Evolutionary conservation across 2,329 filamentous ascomycete genomes (phyloP), one percentile per base, ranked within the genome.

Genomic region (Ascocoryne sarcoides): DNA sequence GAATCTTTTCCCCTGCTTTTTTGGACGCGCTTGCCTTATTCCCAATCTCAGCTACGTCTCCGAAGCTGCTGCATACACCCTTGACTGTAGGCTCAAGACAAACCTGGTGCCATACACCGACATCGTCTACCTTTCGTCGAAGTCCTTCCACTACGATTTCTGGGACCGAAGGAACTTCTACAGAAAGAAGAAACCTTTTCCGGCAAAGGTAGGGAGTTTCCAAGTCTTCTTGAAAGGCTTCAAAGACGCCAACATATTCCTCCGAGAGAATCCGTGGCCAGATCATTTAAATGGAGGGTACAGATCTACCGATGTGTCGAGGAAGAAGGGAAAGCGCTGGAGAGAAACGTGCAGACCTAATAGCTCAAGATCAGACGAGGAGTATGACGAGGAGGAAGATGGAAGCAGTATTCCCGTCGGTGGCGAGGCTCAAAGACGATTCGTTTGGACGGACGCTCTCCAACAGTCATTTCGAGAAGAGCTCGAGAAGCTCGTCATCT

Each of bases 41-140:
- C 92, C 92, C 41, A 98, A 98, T 57, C 71, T 98, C 36, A 95
- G 89, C 40, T 98, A 98, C 60, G 87, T 98, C 52, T 96, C 89
- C 54, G 92, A 98, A 69, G 92, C 92, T 14, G 92, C 92, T 14
- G 92, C 92, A 26, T 98, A 95, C 61, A 87, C 95, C 4, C 79
- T 98, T 38, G 92, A 98, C 63, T 80, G 76, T 51, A 88, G 94
- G 57, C 69, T 98, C 36, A 82, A 82, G 53, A 96, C 92, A 15
- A 79, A 94, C 59, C 73, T 98, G 52, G 93, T 98, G 4, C 92
- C 92, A 0, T 96, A 95, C 56, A 98, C 92, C 31, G 92, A 95
- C 55, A 86, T 98, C 30, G 88, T 96, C 23, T 84, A 83, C 57
- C 70, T 98, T 18, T 93, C 90, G 4, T 96, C 92, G 14, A 96